Base-by-base conservation (phyloP, 2,329 filamentous ascomycete genomes). In the Ophiostoma sp. region DNA sequence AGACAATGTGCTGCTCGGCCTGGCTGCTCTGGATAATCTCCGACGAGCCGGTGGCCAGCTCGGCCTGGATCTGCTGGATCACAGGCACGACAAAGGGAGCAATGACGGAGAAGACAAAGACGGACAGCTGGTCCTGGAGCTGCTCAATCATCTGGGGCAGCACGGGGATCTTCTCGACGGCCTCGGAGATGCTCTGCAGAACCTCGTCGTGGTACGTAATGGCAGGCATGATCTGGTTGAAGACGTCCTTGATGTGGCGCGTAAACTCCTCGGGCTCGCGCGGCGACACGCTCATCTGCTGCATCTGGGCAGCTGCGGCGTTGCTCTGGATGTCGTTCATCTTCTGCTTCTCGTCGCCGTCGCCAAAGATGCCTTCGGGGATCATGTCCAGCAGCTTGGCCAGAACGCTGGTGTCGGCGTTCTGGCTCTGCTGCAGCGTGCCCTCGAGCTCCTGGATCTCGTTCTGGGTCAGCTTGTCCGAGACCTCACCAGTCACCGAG, bases 201-300 rank as follows among this genome's bases (percentile, higher is more conserved):
- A 97, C 83, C 67, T 94, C 88, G 77, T 97, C 94, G 76, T 97
- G 94, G 83, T 93, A 96, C 78, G 96, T 86, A 72, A 97, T 90
- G 73, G 93, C 90, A 1, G 94, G 94, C 83, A 94, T 94, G 74
- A 97, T 90, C 79, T 96, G 90, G 77, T 85, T 82, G 74, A 90
- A 90, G 68, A 93, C 83, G 72, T 92, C 84, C 74, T 89, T 83
- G 75, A 96, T 83, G 77, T 96, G 92, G n/a, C 78, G 77, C 17
- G 93, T 93, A 80, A 92, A 96, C 75, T 91, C 91, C 78, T 97
- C 94, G 0, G 93, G 92, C 70, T 95, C 85, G 69, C 89, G 88
- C 6, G 93, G 93, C 11, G 89, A 91, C 72, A 96, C 87, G 33
- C 84, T 83, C 75, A 90, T 84, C 77, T 90, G 90, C 76, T 91